A percentile compares a stretch with the other conserved stretches of the same genome.
Conservation (phyloP, 2,329 filamentous ascomycete genomes). For the Hymenoscyphus linearis region DNA sequence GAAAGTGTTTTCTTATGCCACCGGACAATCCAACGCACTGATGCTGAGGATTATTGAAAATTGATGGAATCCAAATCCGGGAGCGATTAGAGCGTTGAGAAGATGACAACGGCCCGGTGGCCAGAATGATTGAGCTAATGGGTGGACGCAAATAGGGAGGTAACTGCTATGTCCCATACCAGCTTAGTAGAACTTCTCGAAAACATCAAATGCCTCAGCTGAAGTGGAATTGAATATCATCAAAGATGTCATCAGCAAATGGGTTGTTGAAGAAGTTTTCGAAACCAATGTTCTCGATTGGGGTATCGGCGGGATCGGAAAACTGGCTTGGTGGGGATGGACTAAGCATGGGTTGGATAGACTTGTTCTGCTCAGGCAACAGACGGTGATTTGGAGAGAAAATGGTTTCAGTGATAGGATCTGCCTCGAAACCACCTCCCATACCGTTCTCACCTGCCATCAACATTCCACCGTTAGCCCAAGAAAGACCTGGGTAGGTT, state of each 20-base stretch:
- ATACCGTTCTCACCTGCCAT: too few species aligned
- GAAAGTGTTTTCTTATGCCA: background rate
- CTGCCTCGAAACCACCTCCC: too few species aligned
- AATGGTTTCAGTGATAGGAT: too few species aligned
- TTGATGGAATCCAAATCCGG: slow-evolving; percentile 1
- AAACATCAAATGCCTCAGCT: background rate
- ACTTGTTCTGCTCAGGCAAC: background rate
- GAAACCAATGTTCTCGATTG: background rate
- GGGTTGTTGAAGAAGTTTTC: background rate
- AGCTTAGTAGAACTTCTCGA: background rate
- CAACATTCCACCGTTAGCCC: too few species aligned
- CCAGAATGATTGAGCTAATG: background rate
- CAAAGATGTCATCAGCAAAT: too few species aligned
- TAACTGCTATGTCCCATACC: background rate
- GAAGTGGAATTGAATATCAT: too few species aligned
- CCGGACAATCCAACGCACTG: background rate
- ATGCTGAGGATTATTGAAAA: background rate
- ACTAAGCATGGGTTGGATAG: background rate
- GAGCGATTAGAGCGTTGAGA: background rate
- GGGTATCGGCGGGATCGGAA: background rate
- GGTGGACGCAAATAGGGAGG: too few species aligned
- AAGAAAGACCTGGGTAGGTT: too few species aligned
- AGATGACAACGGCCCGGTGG: background rate
- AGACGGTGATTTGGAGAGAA: too few species aligned
- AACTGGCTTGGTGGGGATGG: background rate